These are phyloP conservation scores for Thermomucor indicae-seudaticae DNA, from an alignment of 371 early-diverging fungal species.

Conservation along the genomic window DNA sequence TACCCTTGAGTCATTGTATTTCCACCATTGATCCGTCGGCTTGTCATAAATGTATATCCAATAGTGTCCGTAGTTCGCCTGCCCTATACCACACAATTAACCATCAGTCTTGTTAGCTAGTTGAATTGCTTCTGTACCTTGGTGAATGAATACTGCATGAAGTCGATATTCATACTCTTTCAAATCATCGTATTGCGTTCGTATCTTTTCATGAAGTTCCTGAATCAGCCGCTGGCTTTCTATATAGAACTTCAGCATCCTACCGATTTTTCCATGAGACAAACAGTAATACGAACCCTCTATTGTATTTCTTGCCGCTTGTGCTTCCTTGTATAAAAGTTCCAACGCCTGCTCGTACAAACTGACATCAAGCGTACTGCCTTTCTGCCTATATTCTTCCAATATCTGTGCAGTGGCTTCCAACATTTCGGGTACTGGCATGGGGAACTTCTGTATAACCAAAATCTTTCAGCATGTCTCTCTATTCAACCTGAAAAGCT, in stretches of 20 bases:
- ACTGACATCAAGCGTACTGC: background rate
- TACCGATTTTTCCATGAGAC: background rate
- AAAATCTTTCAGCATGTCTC: too few species aligned
- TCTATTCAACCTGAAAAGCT: too few species aligned
- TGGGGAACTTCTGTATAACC: slow-evolving; percentile 23
- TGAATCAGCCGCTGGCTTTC: slow-evolving; percentile 9
- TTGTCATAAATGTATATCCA: slow-evolving; percentile 81
- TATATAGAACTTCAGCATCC: slow-evolving; percentile 1
- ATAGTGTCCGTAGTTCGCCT: slow-evolving; percentile 85
- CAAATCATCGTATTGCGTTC: slow-evolving; percentile 34
- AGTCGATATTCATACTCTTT: slow-evolving; percentile 45
- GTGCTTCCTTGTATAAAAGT: slow-evolving; percentile 16
- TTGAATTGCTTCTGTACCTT: slow-evolving; percentile 24
- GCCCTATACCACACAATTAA: slow-evolving; percentile 13
- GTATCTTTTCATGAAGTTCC: slow-evolving; percentile 15
- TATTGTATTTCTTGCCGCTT: slow-evolving; percentile 13
- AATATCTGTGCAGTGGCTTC: slow-evolving; percentile 33
- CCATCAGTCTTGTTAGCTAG: background rate
- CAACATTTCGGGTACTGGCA: slow-evolving; percentile 41
- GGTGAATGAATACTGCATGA: slow-evolving; percentile 72
- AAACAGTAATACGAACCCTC: slow-evolving; percentile 6
- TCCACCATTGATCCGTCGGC: slow-evolving; percentile 66
- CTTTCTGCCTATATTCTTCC: slow-evolving; percentile 10
- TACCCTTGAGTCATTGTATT: slow-evolving; percentile 78
- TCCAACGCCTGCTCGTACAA: slow-evolving; percentile 15